Conservation (phyloP, 495 filamentous ascomycete genomes). For the Aspergillus ostianus region DNA sequence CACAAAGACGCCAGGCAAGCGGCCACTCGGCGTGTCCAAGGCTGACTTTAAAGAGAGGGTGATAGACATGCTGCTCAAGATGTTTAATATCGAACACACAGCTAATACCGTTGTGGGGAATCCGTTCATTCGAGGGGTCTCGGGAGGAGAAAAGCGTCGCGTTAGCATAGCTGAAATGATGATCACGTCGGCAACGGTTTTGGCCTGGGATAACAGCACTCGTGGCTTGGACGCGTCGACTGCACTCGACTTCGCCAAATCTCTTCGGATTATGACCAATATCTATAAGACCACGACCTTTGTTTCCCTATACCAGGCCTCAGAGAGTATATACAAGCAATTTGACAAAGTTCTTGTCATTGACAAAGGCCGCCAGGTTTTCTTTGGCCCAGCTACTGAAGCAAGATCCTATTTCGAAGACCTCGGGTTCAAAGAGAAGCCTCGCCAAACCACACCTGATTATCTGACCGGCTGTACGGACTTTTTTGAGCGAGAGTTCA, state of each 20-base stretch:
- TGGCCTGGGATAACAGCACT: slow-evolving; percentile 83
- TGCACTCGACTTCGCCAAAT: slow-evolving; percentile 70
- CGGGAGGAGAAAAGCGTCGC: slow-evolving; percentile 78
- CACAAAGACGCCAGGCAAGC: slow-evolving; percentile 73
- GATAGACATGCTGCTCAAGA: slow-evolving; percentile 68
- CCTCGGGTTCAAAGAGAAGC: slow-evolving; percentile 74
- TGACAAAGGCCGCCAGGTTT: slow-evolving; percentile 74
- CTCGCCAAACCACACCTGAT: slow-evolving; percentile 82
- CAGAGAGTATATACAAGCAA: slow-evolving; percentile 77
- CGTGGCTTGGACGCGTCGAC: slow-evolving; percentile 82
- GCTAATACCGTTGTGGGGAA: slow-evolving; percentile 79
- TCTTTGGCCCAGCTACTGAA: slow-evolving; percentile 69
- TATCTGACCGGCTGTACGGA: slow-evolving; percentile 85
- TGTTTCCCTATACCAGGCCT: slow-evolving; percentile 80
- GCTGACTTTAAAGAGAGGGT: slow-evolving; percentile 69
- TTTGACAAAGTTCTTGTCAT: slow-evolving; percentile 91
- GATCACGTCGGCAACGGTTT: slow-evolving; percentile 67
- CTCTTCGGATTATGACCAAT: slow-evolving; percentile 73
- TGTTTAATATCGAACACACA: slow-evolving; percentile 88
- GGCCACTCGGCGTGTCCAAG: slow-evolving; percentile 63
- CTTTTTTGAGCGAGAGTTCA: slow-evolving; percentile 76
- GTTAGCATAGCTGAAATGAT: slow-evolving; percentile 57
- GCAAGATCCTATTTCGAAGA: slow-evolving; percentile 77
- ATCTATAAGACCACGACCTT: slow-evolving; percentile 78
- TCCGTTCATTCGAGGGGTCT: slow-evolving; percentile 77